phyloP scores from a whole-genome alignment of 371 early-diverging fungal genomes.

The Mucor sp. region DNA sequence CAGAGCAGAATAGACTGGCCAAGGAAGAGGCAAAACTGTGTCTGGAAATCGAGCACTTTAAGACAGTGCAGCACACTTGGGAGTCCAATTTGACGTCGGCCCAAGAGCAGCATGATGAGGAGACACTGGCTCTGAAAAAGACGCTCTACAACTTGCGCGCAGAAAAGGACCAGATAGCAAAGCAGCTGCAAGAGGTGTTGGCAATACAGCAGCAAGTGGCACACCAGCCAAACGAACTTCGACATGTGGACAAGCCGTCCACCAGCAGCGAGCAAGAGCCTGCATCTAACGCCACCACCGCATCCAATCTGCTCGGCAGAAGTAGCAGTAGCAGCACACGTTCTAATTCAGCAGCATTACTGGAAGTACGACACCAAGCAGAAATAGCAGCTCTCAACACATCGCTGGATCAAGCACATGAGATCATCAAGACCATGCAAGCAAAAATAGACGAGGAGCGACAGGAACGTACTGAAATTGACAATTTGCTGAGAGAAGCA shows the following conservation, averaged over 20 bases:
- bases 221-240: background rate
- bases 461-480: background rate
- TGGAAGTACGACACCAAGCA: background rate
- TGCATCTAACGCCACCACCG: background rate
- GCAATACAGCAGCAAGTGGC: background rate
- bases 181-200: background rate
- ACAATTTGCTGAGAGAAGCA: conserved; percentile 13
- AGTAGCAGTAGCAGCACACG: background rate
- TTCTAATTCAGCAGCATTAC: background rate
- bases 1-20: background rate
- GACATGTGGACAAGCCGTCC: background rate
- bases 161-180: conserved; percentile 4
- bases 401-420: conserved; percentile 12
- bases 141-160: background rate
- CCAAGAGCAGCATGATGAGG: conserved; percentile 6
- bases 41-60: conserved; percentile 13
- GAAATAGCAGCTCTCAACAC: background rate
- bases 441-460: conserved; percentile 1
- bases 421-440: conserved; percentile 9
- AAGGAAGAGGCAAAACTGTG: background rate
- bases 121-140: background rate
- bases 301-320: too few relatives aligned
- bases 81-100: background rate
- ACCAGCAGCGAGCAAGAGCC: background rate
- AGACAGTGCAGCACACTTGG: background rate